A percentile compares a stretch with the other conserved stretches of the same genome.
phyloP scores from a whole-genome alignment of 352 stramenopile genomes.

The Aphanomyces stellatus region DNA sequence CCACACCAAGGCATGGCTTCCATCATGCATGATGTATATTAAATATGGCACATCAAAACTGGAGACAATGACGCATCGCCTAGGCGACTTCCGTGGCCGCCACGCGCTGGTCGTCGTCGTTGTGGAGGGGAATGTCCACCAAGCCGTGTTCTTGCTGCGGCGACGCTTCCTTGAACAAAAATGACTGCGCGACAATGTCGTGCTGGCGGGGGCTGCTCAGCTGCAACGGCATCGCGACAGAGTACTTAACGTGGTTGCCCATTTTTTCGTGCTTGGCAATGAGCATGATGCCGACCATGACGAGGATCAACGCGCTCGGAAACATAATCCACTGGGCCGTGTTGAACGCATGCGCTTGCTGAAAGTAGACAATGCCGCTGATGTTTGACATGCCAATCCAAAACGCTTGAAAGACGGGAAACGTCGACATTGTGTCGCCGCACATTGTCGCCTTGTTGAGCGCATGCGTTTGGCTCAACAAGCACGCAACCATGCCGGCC shows the following conservation, averaged over 20 bases:
- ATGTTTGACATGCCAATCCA: constrained; percentile 87
- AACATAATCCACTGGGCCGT: constrained; percentile 79
- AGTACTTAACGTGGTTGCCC: constrained; percentile 84
- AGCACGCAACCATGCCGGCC: constrained; percentile 55
- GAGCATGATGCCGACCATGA: constrained; percentile 65
- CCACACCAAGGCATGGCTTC: not conserved
- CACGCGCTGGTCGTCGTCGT: not conserved
- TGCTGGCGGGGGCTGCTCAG: constrained; percentile 76
- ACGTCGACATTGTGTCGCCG: constrained; percentile 78
- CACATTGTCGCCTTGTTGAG: constrained; percentile 80
- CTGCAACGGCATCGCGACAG: constrained; percentile 80
- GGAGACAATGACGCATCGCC: not conserved
- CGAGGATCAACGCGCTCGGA: constrained; percentile 54
- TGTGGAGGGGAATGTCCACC: constrained; percentile 1
- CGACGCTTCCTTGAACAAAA: constrained; percentile 77
- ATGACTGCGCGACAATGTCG: constrained; percentile 83
- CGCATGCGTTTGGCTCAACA: constrained; percentile 79
- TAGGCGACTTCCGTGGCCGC: not conserved
- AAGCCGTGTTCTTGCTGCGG: constrained; percentile 35
- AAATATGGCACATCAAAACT: not conserved
- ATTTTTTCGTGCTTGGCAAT: constrained; percentile 86
- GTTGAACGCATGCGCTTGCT: constrained; percentile 77
- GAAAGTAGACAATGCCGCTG: constrained; percentile 80
- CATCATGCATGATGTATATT: not conserved
- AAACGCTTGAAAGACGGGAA: constrained; percentile 82